Conservation (phyloP, 1,284 basidiomycete species). For the Phellinidium pouzarii region DNA sequence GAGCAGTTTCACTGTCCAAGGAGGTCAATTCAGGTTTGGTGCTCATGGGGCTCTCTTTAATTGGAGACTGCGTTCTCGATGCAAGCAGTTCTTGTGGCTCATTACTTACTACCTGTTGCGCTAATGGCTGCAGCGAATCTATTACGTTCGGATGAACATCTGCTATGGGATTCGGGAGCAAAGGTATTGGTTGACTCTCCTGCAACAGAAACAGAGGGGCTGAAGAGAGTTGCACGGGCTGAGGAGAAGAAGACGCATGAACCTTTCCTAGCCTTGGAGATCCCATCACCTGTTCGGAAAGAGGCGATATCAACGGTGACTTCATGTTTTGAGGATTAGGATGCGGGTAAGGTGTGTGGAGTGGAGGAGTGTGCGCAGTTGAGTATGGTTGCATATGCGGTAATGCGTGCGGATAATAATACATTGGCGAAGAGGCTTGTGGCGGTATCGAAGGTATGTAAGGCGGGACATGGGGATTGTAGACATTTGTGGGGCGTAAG, state of each 20-base stretch:
- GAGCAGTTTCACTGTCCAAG: constrained; percentile 9
- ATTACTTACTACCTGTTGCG: neutral
- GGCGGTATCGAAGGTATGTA: constrained; percentile 6
- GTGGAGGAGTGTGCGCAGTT: constrained; percentile 7
- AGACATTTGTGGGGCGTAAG: constrained; percentile 8
- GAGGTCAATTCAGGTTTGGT: constrained; percentile 6
- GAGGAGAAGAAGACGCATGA: constrained; percentile 3
- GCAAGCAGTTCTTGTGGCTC: neutral
- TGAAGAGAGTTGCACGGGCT: constrained; percentile 1
- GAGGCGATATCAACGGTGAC: constrained; percentile 6
- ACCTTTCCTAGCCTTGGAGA: neutral
- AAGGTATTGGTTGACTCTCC: neutral
- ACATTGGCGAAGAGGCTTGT: constrained; percentile 5
- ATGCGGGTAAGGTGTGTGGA: neutral
- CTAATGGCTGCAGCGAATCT: neutral
- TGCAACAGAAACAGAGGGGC: constrained; percentile 1
- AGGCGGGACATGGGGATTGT: constrained; percentile 10
- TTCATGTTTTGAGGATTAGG: constrained; percentile 9
- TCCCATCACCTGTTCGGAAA: neutral
- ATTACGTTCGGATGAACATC: neutral
- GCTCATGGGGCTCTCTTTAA: neutral
- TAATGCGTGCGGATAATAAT: constrained; percentile 8
- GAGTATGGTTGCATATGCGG: constrained; percentile 10
- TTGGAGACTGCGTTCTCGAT: neutral
- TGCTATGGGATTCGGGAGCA: neutral